Evolutionary conservation across 495 filamentous ascomycete genomes (phyloP), one percentile per base, ranked within the genome.

Genomic region (Talaromyces borbonicus): DNA sequence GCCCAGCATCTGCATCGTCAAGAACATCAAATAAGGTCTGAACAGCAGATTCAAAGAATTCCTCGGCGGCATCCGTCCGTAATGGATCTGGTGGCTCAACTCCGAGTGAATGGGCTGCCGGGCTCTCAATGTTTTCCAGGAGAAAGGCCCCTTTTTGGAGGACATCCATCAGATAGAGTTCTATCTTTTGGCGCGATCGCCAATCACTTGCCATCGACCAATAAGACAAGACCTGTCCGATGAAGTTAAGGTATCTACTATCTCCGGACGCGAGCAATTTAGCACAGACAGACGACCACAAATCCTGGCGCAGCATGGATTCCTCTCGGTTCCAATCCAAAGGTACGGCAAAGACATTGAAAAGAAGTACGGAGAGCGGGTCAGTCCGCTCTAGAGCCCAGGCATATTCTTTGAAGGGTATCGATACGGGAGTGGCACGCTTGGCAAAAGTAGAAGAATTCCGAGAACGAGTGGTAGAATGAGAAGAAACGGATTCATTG

Each of bases 141-240:
- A 98, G 66, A 57, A 95, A 96, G 20, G 85, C 80, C 48, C 92
- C 92, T 56, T 90, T 85, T 63, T 95, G 86, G 15, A 98, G 75
- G 48, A 90, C 83, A 57, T 87, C 81, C 86, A 93, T 90, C 4
- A 98, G 77, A 56, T 88, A 95, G 56, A 86, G 81, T 67, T 95
- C 90, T 71, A 98, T 81, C 52, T 86, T 89, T 51, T 80, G 78
- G 50, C 81, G 85, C 46, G 86, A 84, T 47, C 84, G 83, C 92
- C 92, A 97, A 57, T 87, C 83, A 57, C 85, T 79, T 69, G 87
- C 84, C 27, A 79, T 75, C 43, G 88, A 78, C 84, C 87, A 97
- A 45, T 84, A 78, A 62, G 90, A 87, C 27, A 97, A 75, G 9
- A 72, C 61, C 27, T 69, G 60, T 45, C 59, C 60, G 29, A 72